Percentiles rank a stretch among this genome's conserved stretches.
Evolutionary conservation across 139 green algal genomes (phyloP).

Genomic region (Eudorina sp.): DNA sequence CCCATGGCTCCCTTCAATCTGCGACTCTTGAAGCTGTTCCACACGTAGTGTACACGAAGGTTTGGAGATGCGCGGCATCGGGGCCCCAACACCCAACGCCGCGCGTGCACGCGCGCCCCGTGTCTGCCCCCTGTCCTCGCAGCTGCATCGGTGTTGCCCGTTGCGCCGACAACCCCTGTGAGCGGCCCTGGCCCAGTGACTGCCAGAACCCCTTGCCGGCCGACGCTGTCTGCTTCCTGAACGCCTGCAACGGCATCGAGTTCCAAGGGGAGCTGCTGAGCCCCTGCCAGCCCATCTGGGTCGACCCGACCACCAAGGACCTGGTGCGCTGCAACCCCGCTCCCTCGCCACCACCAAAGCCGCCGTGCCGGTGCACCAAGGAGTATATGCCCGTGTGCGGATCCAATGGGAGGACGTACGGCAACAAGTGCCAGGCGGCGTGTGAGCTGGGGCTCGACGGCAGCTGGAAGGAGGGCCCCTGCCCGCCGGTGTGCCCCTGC

Average conservation of each 20-base stretch:
- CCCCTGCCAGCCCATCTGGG: slow-evolving; percentile 2
- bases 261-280: neutral
- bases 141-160: slow-evolving; percentile 17
- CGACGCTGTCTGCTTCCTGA: slow-evolving; percentile 22
- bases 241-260: neutral
- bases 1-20: neutral
- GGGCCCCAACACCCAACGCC: neutral
- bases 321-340: neutral
- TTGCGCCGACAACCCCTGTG: slow-evolving; percentile 24
- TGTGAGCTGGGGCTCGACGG: too few relatives aligned
- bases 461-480: too few relatives aligned
- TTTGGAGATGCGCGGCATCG: neutral
- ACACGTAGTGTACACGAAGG: too few relatives aligned
- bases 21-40: too few relatives aligned
- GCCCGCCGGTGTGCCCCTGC: too few relatives aligned
- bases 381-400: slow-evolving; percentile 51
- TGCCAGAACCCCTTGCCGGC: neutral
- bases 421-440: slow-evolving; percentile 54
- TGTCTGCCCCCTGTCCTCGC: neutral
- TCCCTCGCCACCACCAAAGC: too few relatives aligned
- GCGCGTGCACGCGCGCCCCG: neutral
- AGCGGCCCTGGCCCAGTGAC: slow-evolving; percentile 9
- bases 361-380: too few relatives aligned
- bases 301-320: neutral
- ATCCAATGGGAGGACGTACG: slow-evolving; percentile 52